Evolutionary conservation across 179 eudicot genomes (phyloP).

Genomic region (Spergularia azorica): DNA sequence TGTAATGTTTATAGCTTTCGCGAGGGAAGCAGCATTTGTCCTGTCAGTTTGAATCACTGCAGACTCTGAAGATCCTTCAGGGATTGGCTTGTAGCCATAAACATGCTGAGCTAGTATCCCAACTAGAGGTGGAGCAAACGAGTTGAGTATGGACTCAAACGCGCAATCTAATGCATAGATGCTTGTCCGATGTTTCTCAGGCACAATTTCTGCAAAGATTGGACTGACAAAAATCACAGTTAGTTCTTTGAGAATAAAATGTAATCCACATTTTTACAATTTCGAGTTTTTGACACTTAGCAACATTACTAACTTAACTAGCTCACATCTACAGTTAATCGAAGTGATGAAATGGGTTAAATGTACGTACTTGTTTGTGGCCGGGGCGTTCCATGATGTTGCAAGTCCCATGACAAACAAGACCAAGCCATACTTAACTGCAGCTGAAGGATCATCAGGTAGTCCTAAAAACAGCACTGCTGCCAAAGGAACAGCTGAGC

Average conservation of each 20-base stretch:
- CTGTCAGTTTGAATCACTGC: slow-evolving; percentile 53
- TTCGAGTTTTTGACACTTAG: too few relatives aligned
- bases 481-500: slow-evolving; percentile 66
- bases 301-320: too few relatives aligned
- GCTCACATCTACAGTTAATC: too few relatives aligned
- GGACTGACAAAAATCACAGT: slow-evolving; percentile 45
- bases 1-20: slow-evolving; percentile 68
- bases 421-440: slow-evolving; percentile 53
- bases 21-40: slow-evolving; percentile 63
- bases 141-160: slow-evolving; percentile 66
- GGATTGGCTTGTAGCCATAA: slow-evolving; percentile 59
- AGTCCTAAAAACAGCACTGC: slow-evolving; percentile 59
- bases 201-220: slow-evolving; percentile 87
- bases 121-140: slow-evolving; percentile 81
- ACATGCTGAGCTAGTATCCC: slow-evolving; percentile 70
- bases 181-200: slow-evolving; percentile 70
- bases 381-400: slow-evolving; percentile 90
- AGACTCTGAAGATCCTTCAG: slow-evolving; percentile 48
- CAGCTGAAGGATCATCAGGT: slow-evolving; percentile 58
- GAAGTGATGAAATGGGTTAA: background rate
- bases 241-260: background rate
- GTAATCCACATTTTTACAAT: too few relatives aligned
- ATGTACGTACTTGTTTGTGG: slow-evolving; percentile 67
- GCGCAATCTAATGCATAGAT: slow-evolving; percentile 76
- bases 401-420: slow-evolving; percentile 62